Conservation (phyloP, 2,329 filamentous ascomycete genomes). For the Akanthomyces muscarius region DNA sequence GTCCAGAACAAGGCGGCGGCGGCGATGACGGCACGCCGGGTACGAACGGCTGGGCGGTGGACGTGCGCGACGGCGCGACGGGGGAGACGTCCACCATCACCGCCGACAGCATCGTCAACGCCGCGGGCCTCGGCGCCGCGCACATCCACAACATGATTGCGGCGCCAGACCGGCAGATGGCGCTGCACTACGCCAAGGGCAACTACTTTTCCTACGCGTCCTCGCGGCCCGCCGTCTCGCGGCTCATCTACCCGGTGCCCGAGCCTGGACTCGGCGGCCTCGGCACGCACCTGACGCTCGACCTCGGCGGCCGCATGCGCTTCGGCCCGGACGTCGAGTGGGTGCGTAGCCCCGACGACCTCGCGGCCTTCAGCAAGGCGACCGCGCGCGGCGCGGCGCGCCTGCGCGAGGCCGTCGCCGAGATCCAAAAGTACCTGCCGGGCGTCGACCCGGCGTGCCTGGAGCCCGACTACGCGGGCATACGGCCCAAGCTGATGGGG, state of each 20-base stretch:
- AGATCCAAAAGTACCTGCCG: constrained; percentile 78
- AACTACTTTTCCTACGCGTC: constrained; percentile 85
- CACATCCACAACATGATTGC: constrained; percentile 78
- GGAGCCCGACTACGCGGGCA: constrained; percentile 81
- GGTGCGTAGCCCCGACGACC: constrained; percentile 67
- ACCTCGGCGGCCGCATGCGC: constrained; percentile 76
- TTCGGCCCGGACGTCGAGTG: constrained; percentile 97
- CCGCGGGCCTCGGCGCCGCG: constrained; percentile 76
- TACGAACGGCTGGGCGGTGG: constrained; percentile 64
- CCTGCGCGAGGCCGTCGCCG: constrained; percentile 62
- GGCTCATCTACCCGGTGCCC: constrained; percentile 84
- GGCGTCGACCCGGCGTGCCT: constrained; percentile 63
- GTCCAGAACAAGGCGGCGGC: constrained; percentile 37
- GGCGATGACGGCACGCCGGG: constrained; percentile 37
- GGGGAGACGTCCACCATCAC: constrained; percentile 59
- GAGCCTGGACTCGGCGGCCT: constrained; percentile 77
- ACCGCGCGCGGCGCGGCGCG: constrained; percentile 47
- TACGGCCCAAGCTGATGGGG: constrained; percentile 74
- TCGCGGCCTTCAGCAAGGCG: constrained; percentile 48
- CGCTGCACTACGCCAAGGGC: constrained; percentile 83
- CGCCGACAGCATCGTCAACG: constrained; percentile 75
- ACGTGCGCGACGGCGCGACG: constrained; percentile 42
- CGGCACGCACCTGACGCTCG: constrained; percentile 89
- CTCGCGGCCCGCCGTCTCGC: constrained; percentile 58
- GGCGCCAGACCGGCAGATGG: constrained; percentile 45